These are phyloP conservation scores for Debaryomyces sp. DNA, from an alignment of 1,139 yeast genomes.

Conservation along the genomic window DNA sequence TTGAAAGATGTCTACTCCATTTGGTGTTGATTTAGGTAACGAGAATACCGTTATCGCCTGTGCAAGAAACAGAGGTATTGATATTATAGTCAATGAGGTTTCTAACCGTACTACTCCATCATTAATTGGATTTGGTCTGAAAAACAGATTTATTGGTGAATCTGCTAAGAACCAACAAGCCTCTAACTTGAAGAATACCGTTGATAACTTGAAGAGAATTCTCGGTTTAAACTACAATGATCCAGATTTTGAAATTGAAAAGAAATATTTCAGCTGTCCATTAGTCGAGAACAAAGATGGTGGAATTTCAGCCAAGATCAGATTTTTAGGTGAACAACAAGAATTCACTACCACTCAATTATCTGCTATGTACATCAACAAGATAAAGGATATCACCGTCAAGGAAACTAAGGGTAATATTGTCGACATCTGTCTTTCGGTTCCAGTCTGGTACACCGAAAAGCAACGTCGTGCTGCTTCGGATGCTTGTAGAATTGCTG, in stretches of 20 bases:
- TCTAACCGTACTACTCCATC: conserved; percentile 97
- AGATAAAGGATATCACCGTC: conserved; percentile 77
- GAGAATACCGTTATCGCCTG: conserved; percentile 92
- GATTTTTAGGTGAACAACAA: conserved; percentile 76
- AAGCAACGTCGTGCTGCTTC: conserved; percentile 95
- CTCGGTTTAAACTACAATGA: conserved; percentile 77
- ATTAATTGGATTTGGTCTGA: conserved; percentile 87
- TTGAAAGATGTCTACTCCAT: conserved; percentile 65
- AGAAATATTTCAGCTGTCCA: conserved; percentile 70
- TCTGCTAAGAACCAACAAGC: conserved; percentile 94
- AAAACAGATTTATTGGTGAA: conserved; percentile 93
- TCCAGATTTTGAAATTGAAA: conserved; percentile 78
- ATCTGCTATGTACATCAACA: conserved; percentile 92
- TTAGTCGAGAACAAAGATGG: conserved; percentile 73
- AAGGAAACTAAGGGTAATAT: conserved; percentile 83
- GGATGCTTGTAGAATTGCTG: conserved; percentile 95
- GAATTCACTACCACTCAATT: conserved; percentile 88
- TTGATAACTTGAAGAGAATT: conserved; percentile 89
- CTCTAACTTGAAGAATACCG: conserved; percentile 94
- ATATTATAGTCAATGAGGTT: conserved; percentile 96
- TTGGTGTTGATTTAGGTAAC: conserved; percentile 98
- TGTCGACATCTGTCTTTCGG: conserved; percentile 89
- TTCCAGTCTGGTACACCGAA: conserved; percentile 97
- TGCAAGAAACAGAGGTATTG: conserved; percentile 98
- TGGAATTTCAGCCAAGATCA: conserved; percentile 81